Evolutionary conservation across 2,329 filamentous ascomycete species (phyloP).

Genomic region (Trichoderma gracile): DNA sequence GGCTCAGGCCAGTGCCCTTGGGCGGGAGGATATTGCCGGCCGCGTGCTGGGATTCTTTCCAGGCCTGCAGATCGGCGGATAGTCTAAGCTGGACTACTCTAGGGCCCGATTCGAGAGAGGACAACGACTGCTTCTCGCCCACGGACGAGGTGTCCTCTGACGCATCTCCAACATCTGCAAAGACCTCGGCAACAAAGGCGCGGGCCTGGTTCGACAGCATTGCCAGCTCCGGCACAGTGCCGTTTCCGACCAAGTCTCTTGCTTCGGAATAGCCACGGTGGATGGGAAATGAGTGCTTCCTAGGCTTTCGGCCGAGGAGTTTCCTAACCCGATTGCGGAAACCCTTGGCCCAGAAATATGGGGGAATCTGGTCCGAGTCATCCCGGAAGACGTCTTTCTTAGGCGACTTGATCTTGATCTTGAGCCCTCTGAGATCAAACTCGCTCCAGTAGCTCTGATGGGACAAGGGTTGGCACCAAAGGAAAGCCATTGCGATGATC

Average conservation of each 20-base stretch:
- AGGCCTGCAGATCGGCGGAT: conserved; percentile 28
- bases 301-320: conserved; percentile 16
- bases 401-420: conserved; percentile 24
- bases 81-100: conserved; percentile 27
- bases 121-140: conserved; percentile 6
- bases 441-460: conserved; percentile 25
- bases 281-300: conserved; percentile 14
- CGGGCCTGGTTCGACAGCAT: conserved; percentile 26
- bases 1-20: conserved; percentile 27
- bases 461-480: conserved; percentile 9
- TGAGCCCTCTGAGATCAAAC: conserved; percentile 25
- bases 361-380: conserved; percentile 19
- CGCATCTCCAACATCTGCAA: conserved; percentile 21
- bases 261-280: conserved; percentile 29
- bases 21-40: conserved; percentile 29
- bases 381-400: conserved; percentile 18
- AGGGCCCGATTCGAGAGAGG: conserved; percentile 12
- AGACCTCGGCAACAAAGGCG: conserved; percentile 26
- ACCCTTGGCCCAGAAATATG: conserved; percentile 27
- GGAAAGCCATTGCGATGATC: conserved; percentile 23
- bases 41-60: conserved; percentile 29
- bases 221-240: conserved; percentile 25
- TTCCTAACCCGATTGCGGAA: conserved; percentile 20
- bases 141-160: neutral
- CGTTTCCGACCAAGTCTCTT: conserved; percentile 25